Base-by-base conservation (phyloP, 176 grass and related monocot genomes). In the Oryza australiensis region DNA sequence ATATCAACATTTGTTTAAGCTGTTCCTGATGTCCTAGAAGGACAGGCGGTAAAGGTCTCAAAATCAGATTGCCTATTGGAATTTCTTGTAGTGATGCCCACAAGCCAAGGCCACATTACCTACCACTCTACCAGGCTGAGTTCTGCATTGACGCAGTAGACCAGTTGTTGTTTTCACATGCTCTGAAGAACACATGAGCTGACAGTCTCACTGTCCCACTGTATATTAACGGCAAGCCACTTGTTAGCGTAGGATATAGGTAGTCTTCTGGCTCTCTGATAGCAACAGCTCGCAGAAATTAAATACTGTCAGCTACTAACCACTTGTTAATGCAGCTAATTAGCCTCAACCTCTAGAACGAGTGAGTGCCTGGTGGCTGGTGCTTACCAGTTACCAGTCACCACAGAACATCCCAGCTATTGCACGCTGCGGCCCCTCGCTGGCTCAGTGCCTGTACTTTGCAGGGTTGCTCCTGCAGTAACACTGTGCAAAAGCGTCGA, bases 141-240 rank as follows among this genome's bases (percentile, higher is more conserved):
- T 38, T 13, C 5, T 30, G 24, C 34, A 23, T 49, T 42, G 30
- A 20, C 71, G 51, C 7, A 55, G 51, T 55, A 55, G 18, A 53
- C 5, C 3, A 53, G 33, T 86, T 80, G 43, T 86, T 86, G 43
- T 86, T 86, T 85, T 64, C 67, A 71, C 51, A 48, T 78, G 65
- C 12, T 4, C 22, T 30, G 27, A 89, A 32, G 37, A 69, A 41
- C 24, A 27, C 77, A 72, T 42, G 15, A 55, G 22, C 53, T 66
- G 83, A 72, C 72, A 22, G 35, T 72, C 78, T 26, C 14, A 64
- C 40, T 22, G 1, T 27, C 18, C 7, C 55, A 23, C 7, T 60
- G 22, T 60, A 78, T 78, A 66, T 82, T 45, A 76, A 76, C 81
- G 30, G 29, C 37, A 42, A 34, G 49, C 40, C 40, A 29, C 62